Evolutionary conservation across 306 rosid genomes (phyloP).

Genomic region (Prosopis cineraria): DNA sequence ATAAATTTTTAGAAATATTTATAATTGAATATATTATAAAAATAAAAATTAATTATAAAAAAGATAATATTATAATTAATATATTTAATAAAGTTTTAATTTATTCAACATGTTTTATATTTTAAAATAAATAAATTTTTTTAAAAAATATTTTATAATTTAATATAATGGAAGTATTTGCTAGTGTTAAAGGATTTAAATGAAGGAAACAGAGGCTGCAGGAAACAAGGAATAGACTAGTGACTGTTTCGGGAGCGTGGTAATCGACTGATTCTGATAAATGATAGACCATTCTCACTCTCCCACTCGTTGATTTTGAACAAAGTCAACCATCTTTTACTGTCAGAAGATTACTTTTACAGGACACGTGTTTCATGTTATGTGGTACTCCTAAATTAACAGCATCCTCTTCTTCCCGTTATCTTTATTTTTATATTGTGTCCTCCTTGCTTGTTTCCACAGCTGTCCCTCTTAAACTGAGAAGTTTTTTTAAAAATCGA

Average conservation of each 20-base stretch:
- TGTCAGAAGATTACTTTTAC: not conserved
- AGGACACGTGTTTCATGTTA: slow-evolving; percentile 14
- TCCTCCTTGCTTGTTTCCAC: not conserved
- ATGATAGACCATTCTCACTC: not conserved
- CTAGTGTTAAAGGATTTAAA: not conserved
- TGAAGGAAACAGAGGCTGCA: not conserved
- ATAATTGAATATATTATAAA: too few species aligned
- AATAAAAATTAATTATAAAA: too few species aligned
- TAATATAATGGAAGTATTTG: too few species aligned
- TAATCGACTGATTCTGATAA: not conserved
- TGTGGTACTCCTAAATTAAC: not conserved
- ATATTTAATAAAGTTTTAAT: too few species aligned
- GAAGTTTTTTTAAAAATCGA: too few species aligned
- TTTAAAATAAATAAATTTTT: too few species aligned
- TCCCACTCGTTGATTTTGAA: not conserved
- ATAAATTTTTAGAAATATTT: too few species aligned
- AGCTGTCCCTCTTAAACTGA: not conserved
- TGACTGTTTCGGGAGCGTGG: not conserved
- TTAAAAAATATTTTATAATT: too few species aligned
- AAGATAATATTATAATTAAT: too few species aligned
- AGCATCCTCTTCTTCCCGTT: not conserved
- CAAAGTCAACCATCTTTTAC: slow-evolving; percentile 22
- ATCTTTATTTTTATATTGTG: not conserved
- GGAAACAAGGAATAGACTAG: not conserved
- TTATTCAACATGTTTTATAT: too few species aligned